Conservation (phyloP, 768 basidiomycete genomes). For the Russula earlei region DNA sequence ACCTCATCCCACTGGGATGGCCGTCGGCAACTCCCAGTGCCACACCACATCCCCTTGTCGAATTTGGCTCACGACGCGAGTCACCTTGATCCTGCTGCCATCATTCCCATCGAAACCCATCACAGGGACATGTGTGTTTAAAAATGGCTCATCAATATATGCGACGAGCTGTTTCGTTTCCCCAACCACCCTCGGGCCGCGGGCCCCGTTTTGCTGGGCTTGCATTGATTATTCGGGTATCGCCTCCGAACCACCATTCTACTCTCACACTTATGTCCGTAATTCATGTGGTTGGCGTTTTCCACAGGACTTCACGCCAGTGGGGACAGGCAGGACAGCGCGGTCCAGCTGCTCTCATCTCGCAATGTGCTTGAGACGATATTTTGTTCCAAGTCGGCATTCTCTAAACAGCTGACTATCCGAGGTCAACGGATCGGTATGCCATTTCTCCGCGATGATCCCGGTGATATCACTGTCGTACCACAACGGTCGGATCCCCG, state of each 20-base stretch:
- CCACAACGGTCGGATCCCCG: neutral
- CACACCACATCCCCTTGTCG: too few relatives aligned
- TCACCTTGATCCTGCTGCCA: neutral
- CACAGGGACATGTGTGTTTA: neutral
- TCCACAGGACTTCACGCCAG: neutral
- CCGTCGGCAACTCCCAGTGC: neutral
- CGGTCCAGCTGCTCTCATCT: neutral
- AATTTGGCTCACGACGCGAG: neutral
- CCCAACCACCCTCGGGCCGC: slow-evolving; percentile 2
- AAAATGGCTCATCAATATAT: neutral
- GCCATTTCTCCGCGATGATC: neutral
- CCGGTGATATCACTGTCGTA: neutral
- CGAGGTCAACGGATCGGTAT: neutral
- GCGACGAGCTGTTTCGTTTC: too few relatives aligned
- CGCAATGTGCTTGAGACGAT: neutral
- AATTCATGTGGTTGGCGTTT: neutral
- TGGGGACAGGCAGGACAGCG: neutral
- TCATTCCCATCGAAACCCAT: neutral
- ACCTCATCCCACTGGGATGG: neutral
- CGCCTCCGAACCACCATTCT: neutral
- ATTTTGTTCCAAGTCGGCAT: neutral
- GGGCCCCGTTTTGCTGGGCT: slow-evolving; percentile 1
- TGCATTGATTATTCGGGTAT: slow-evolving; percentile 5
- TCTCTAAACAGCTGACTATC: neutral
- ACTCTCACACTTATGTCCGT: slow-evolving; percentile 7